Evolutionary conservation across 257 asterid genomes (phyloP).

Genomic region (Solanum appendiculatum): DNA sequence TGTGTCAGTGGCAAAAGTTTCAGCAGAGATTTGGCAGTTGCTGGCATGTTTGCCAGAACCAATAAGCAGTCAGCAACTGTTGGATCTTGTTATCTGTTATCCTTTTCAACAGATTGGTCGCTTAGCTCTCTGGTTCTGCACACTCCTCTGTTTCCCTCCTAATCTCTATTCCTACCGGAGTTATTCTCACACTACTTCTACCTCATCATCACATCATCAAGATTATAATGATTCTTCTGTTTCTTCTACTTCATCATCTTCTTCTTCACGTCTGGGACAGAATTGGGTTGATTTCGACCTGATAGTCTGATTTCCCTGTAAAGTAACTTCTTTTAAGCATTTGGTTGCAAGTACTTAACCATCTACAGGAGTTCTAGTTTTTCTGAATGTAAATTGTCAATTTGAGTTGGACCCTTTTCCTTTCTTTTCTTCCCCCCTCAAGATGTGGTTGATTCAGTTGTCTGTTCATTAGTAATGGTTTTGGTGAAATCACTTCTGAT

Average conservation of each 20-base stretch:
- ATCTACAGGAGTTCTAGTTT: not conserved
- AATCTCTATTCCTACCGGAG: not conserved
- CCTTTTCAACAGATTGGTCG: constrained; percentile 27
- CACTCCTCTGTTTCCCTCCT: constrained; percentile 14
- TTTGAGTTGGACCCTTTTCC: not conserved
- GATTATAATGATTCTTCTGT: not conserved
- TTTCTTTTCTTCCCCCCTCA: not conserved
- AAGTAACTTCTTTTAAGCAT: not conserved
- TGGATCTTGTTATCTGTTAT: constrained; percentile 22
- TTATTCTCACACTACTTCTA: not conserved
- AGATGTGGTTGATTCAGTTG: not conserved
- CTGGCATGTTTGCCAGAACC: constrained; percentile 16
- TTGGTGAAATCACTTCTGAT: not conserved
- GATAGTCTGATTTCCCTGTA: not conserved
- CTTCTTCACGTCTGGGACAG: not conserved
- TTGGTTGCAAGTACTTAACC: not conserved
- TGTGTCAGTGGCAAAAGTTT: constrained; percentile 17
- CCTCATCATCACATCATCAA: not conserved
- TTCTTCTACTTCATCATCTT: not conserved
- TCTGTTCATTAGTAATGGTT: not conserved
- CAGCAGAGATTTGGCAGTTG: constrained; percentile 19
- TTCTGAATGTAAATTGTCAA: not conserved
- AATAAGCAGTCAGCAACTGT: constrained; percentile 17
- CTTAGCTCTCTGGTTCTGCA: constrained; percentile 15
- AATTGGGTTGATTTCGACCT: not conserved